Conservation (phyloP, 768 basidiomycete genomes). For the Psilocybe cyanescens region DNA sequence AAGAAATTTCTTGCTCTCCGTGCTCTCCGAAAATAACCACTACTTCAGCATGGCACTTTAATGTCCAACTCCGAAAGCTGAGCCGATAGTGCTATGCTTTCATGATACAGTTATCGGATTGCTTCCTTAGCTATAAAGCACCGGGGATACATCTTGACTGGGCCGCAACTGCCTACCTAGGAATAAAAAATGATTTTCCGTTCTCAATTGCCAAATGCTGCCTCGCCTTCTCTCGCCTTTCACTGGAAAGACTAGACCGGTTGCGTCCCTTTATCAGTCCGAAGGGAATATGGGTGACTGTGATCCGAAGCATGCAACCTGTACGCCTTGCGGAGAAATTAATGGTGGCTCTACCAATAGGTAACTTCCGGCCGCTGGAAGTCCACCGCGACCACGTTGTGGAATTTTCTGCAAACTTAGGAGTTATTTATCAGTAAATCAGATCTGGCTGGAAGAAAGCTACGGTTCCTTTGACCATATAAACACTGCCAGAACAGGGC, state of each 20-base stretch:
- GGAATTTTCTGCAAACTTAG: background rate
- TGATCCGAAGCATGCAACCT: background rate
- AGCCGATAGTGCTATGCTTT: slow-evolving; percentile 1
- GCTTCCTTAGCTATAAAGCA: background rate
- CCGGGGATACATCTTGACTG: background rate
- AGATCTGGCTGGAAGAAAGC: background rate
- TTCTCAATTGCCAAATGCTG: background rate
- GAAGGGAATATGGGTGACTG: background rate
- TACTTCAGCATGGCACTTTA: background rate
- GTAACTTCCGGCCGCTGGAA: background rate
- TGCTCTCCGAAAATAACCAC: background rate
- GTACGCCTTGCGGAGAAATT: background rate
- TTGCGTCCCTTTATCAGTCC: background rate
- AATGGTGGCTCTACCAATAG: background rate
- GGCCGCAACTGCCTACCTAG: background rate
- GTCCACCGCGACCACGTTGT: background rate
- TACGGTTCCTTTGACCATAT: slow-evolving; percentile 10
- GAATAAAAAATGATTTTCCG: background rate
- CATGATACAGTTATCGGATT: background rate
- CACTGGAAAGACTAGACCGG: background rate
- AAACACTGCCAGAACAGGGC: background rate
- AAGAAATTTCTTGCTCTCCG: background rate
- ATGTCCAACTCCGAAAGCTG: background rate
- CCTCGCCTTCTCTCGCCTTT: background rate
- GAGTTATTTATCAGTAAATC: background rate